Conservation (phyloP, 176 grass and related monocot species). For the Oryza brachyantha region DNA sequence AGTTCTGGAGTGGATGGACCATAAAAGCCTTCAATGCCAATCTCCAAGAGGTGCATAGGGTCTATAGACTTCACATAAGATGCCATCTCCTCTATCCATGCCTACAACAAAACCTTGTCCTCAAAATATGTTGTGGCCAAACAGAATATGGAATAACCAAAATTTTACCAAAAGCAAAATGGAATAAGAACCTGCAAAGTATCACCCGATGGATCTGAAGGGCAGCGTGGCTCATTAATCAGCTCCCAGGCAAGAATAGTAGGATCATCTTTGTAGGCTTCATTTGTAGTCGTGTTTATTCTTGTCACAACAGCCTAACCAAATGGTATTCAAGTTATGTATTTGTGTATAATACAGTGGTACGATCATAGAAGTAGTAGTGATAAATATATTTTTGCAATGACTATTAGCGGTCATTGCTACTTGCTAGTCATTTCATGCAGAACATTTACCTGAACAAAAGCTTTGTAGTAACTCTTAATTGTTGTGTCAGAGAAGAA, state of each 20-base stretch:
- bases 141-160: not conserved
- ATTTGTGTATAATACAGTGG: not conserved
- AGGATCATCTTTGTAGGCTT: conserved; percentile 71
- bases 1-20: conserved; percentile 61
- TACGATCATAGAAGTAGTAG: not conserved
- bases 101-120: conserved; percentile 31
- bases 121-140: not conserved
- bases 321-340: not conserved
- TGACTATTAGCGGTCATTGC: not conserved
- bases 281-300: conserved; percentile 71
- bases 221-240: conserved; percentile 82
- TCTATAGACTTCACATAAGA: conserved; percentile 71
- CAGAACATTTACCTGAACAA: conserved; percentile 52
- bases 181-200: conserved; percentile 54
- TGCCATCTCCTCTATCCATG: conserved; percentile 90
- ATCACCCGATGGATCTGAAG: conserved; percentile 74
- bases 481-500: conserved; percentile 72
- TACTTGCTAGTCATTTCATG: not conserved
- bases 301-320: conserved; percentile 63
- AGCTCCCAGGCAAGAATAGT: conserved; percentile 86
- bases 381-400: not conserved
- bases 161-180: not conserved
- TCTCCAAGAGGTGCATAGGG: conserved; percentile 50
- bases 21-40: conserved; percentile 80
- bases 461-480: conserved; percentile 82